phyloP scores from a whole-genome alignment of 257 asterid genomes.

The Solanum virginianum region DNA sequence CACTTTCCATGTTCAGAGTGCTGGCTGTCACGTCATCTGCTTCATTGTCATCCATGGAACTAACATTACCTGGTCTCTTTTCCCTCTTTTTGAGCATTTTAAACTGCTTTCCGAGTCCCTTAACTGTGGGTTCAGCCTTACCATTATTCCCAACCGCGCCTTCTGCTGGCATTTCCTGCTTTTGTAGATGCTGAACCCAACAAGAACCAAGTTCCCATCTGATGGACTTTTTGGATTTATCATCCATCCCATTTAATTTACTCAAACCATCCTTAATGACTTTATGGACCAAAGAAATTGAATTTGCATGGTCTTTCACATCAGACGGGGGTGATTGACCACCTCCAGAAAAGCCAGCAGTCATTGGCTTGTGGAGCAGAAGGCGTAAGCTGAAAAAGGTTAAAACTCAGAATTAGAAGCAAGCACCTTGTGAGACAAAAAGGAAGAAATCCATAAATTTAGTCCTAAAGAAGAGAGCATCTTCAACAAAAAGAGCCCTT shows the following conservation, averaged over 20 bases:
- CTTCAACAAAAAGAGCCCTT: neutral
- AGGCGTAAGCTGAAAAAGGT: slow-evolving; percentile 59
- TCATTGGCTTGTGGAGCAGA: slow-evolving; percentile 43
- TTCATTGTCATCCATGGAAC: slow-evolving; percentile 28
- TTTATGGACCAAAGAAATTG: slow-evolving; percentile 43
- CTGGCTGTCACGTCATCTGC: slow-evolving; percentile 25
- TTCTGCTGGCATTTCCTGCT: slow-evolving; percentile 54
- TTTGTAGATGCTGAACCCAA: slow-evolving; percentile 97
- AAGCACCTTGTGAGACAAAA: neutral
- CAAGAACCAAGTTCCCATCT: slow-evolving; percentile 99
- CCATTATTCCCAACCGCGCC: slow-evolving; percentile 29
- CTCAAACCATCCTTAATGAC: slow-evolving; percentile 52
- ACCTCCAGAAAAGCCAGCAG: slow-evolving; percentile 30
- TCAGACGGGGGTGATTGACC: slow-evolving; percentile 37
- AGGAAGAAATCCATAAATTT: neutral
- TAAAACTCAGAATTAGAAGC: neutral
- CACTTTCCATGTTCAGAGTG: slow-evolving; percentile 29
- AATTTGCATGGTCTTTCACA: slow-evolving; percentile 22
- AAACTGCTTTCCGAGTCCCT: slow-evolving; percentile 95
- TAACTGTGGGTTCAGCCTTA: slow-evolving; percentile 62
- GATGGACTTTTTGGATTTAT: slow-evolving; percentile 32
- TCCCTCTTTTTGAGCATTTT: slow-evolving; percentile 81
- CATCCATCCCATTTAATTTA: slow-evolving; percentile 30
- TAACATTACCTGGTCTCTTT: slow-evolving; percentile 21
- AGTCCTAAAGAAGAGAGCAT: neutral